These are phyloP conservation scores for Metschnikowia corniflorae DNA, from an alignment of 805 yeast genomes.

Conservation along the genomic window DNA sequence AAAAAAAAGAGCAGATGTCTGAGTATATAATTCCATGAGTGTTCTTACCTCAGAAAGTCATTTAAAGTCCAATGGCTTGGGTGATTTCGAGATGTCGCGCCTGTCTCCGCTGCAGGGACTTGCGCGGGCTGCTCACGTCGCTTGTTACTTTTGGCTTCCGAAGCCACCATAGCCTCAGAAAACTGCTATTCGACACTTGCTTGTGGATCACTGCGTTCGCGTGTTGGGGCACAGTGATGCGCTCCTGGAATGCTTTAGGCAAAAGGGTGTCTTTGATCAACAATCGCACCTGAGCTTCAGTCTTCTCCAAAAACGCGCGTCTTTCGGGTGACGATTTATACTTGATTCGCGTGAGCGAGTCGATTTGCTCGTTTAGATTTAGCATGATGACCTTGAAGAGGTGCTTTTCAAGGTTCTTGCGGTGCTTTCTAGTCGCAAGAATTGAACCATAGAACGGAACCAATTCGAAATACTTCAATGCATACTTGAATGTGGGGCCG, in stretches of 20 bases:
- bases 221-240: constrained; percentile 8
- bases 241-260: constrained; percentile 21
- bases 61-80: neutral
- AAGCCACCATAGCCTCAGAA: constrained; percentile 34
- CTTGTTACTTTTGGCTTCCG: constrained; percentile 8
- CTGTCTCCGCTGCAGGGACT: constrained; percentile 10
- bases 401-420: constrained; percentile 27
- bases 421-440: constrained; percentile 22
- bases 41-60: no score
- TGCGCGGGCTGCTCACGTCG: neutral
- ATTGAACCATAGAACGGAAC: constrained; percentile 33
- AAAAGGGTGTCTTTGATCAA: constrained; percentile 26
- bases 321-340: constrained; percentile 29
- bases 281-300: constrained; percentile 25
- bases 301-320: constrained; percentile 25
- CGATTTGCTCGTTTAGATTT: constrained; percentile 37
- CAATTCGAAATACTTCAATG: constrained; percentile 29
- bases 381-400: constrained; percentile 34
- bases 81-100: constrained; percentile 4
- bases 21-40: no score
- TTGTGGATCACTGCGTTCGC: constrained; percentile 27
- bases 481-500: constrained; percentile 25
- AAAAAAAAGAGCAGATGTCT: no score
- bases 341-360: constrained; percentile 34
- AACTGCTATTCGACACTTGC: constrained; percentile 23